phyloP scores from a whole-genome alignment of 176 grass and related monocot genomes.

The Musa troglodytarum region DNA sequence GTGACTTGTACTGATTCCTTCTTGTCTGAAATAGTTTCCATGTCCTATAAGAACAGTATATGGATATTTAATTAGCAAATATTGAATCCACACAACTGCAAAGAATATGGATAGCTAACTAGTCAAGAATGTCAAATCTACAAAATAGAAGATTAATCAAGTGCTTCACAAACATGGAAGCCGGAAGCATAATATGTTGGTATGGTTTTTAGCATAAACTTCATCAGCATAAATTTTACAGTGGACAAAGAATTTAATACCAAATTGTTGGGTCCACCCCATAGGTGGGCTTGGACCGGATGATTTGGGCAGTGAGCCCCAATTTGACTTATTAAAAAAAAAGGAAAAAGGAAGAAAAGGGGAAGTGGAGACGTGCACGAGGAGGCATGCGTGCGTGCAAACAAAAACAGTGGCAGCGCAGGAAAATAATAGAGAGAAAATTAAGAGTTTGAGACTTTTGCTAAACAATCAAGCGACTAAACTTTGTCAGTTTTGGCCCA shows the following conservation, averaged over 20 bases:
- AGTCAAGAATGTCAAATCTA: background rate
- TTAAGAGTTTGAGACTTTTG: no score
- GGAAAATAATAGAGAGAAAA: no score
- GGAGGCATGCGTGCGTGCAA: no score
- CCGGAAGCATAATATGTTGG: background rate
- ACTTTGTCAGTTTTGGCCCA: no score
- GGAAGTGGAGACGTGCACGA: no score
- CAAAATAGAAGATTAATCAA: background rate
- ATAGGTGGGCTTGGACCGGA: no score
- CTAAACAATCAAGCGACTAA: no score
- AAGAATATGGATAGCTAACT: slow-evolving; percentile 3
- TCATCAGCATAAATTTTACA: background rate
- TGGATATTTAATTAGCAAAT: slow-evolving; percentile 11
- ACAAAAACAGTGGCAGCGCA: no score
- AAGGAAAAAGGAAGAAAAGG: no score
- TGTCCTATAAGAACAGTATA: slow-evolving; percentile 23
- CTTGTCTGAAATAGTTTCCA: slow-evolving; percentile 20
- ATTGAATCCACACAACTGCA: background rate
- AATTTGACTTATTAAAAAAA: no score
- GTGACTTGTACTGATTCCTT: slow-evolving; percentile 18
- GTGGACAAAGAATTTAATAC: background rate
- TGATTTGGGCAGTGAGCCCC: no score
- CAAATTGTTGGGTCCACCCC: background rate
- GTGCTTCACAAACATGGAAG: background rate
- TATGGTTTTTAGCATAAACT: background rate